Evolutionary conservation across 129 eudicot genomes (phyloP).

Genomic region (Glebionis coronaria): DNA sequence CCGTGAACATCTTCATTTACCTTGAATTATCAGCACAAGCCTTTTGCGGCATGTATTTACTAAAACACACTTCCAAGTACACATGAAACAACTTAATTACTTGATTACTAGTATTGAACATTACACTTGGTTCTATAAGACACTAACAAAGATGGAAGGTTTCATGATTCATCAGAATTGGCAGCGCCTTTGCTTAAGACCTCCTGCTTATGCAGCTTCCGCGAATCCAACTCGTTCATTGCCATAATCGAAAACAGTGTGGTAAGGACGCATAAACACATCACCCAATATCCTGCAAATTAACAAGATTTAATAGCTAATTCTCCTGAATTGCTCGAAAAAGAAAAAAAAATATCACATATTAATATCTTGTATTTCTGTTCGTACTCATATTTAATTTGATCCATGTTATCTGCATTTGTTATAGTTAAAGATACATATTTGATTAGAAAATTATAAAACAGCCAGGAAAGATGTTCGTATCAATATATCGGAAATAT

Average conservation of each 20-base stretch:
- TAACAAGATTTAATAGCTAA: conserved; percentile 3
- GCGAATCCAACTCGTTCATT: conserved; percentile 77
- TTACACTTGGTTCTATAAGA: conserved; percentile 3
- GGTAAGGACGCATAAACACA: conserved; percentile 89
- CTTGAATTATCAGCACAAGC: background rate
- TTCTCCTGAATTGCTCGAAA: background rate
- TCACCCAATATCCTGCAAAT: conserved; percentile 82
- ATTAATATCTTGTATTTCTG: background rate
- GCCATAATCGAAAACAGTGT: conserved; percentile 76
- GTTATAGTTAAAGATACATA: too few relatives aligned
- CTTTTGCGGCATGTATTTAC: background rate
- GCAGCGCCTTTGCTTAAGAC: conserved; percentile 4
- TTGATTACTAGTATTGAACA: background rate
- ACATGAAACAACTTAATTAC: background rate
- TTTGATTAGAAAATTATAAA: too few relatives aligned
- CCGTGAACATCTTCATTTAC: too few relatives aligned
- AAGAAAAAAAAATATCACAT: background rate
- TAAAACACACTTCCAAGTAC: background rate
- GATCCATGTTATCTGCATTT: too few relatives aligned
- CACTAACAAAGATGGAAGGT: conserved; percentile 1
- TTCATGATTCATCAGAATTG: background rate
- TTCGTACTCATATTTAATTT: too few relatives aligned
- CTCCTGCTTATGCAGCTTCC: conserved; percentile 51
- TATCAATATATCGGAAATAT: too few relatives aligned
- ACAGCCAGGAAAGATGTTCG: too few relatives aligned